phyloP scores from a whole-genome alignment of 2,329 filamentous ascomycete species.

The Neofusicoccum ribis region DNA sequence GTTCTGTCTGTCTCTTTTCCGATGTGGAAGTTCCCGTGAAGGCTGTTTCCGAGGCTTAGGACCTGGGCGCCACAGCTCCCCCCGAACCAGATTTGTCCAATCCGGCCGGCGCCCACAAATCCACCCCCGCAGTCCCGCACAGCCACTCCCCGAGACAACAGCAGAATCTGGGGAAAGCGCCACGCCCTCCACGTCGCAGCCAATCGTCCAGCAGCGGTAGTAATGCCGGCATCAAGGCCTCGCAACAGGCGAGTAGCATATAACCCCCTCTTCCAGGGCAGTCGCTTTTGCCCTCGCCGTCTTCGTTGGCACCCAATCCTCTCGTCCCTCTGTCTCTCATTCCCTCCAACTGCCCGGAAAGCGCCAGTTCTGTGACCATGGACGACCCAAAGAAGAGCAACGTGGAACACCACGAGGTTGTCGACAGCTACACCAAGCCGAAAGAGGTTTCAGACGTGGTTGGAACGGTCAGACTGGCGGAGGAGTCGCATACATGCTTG shows the following conservation, averaged over 20 bases:
- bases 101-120: conserved; percentile 2
- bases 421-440: conserved; percentile 19
- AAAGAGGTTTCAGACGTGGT: conserved; percentile 23
- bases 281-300: background rate
- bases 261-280: background rate
- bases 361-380: background rate
- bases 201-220: background rate
- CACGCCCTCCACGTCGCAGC: background rate
- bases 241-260: background rate
- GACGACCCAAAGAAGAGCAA: conserved; percentile 19
- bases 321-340: background rate
- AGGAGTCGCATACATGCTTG: conserved; percentile 28
- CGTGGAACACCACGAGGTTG: conserved; percentile 19
- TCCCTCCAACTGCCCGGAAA: background rate
- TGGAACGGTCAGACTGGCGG: conserved; percentile 34
- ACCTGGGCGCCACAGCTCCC: too few species aligned
- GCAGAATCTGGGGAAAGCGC: background rate
- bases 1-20: background rate
- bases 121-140: background rate
- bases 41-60: background rate
- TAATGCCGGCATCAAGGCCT: background rate
- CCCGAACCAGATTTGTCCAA: background rate
- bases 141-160: background rate
- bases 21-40: background rate
- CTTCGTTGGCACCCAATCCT: background rate